Evolutionary conservation across 2,329 filamentous ascomycete genomes (phyloP), one percentile per base, ranked within the genome.

Genomic region (Chrysoporthe deuterocubensis): DNA sequence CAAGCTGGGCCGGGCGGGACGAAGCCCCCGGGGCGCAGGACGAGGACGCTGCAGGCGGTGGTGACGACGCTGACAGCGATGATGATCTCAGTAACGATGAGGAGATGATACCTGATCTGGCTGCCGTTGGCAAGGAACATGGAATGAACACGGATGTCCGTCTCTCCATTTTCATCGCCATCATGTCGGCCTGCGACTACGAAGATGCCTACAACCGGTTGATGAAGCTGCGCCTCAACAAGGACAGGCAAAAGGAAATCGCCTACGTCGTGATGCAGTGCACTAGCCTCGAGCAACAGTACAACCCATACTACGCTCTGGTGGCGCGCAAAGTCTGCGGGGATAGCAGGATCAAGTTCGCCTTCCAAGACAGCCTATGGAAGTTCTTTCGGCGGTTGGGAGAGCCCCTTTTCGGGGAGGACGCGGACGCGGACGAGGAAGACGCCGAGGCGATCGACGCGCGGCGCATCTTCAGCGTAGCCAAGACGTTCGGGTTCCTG

Each of bases 271-370:
- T 99, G 40, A 85, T 97, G 9, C 94, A 96, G 73, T 97, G 94
- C 76, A 90, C 90, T 1, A 92, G 92, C 56, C 90, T 91, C 3
- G 96, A 98, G 79, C 84, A 90, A 67, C 84, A 85, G 0, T 97
- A 97, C 79, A 99, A 99, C 74, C 92, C 92, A 0, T 99, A 97
- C 80, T 99, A 99, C 76, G 92, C 92, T 0, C 83, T 97, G 0
- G 90, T 99, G 48, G 94, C 93, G 11, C 88, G 87, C 60, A 90
- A 90, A 71, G 84, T 97, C 9, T 96, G 94, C 74, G 83, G 83
- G 3, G 92, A 94, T 69, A 89, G 89, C 72, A 89, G 89, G 73
- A 85, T 96, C 72, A 88, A 89, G 70, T 95, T 95, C 80, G 90
- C 92, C 1, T 96, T 98, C 76, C 92, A 96, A 76, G 94, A 95